Percentiles rank a stretch among this genome's conserved stretches.
Conservation (phyloP, 2,329 filamentous ascomycete species). For the Alternaria arbusti region DNA sequence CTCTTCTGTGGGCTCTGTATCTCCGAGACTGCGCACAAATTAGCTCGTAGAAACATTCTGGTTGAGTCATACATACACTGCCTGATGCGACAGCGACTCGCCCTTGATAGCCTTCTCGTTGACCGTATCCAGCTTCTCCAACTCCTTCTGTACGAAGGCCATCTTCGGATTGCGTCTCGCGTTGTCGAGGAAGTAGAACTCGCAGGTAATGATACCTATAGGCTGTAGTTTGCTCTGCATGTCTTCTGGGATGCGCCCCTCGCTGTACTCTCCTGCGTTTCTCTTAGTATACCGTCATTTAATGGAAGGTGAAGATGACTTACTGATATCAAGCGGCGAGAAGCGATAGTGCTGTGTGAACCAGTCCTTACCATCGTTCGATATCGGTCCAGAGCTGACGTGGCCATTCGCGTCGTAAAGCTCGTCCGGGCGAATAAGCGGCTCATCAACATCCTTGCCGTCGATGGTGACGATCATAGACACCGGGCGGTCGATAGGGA, state of each 20-base stretch:
- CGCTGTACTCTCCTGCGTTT: background rate
- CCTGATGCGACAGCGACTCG: slow-evolving; percentile 11
- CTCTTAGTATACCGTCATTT: background rate
- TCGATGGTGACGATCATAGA: slow-evolving; percentile 22
- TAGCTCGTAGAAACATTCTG: background rate
- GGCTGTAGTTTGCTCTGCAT: slow-evolving; percentile 4
- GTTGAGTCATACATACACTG: slow-evolving; percentile 5
- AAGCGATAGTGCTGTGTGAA: slow-evolving; percentile 22
- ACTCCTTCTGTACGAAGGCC: slow-evolving; percentile 8
- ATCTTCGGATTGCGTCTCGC: background rate
- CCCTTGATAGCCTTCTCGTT: slow-evolving; percentile 26
- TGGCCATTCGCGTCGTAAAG: slow-evolving; percentile 5
- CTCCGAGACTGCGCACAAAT: slow-evolving; percentile 1
- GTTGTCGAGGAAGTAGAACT: slow-evolving; percentile 16
- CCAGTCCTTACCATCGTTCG: slow-evolving; percentile 1
- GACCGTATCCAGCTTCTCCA: slow-evolving; percentile 22
- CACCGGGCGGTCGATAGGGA: slow-evolving; percentile 14
- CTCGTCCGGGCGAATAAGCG: slow-evolving; percentile 6
- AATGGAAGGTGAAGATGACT: background rate
- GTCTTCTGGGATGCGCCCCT: background rate
- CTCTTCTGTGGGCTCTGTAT: background rate
- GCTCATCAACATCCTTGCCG: slow-evolving; percentile 17
- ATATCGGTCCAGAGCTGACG: slow-evolving; percentile 7
- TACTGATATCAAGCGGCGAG: slow-evolving; percentile 13
- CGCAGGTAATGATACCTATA: slow-evolving; percentile 21